phyloP scores from a whole-genome alignment of 208 protist species.

The Trypanosoma mega region DNA sequence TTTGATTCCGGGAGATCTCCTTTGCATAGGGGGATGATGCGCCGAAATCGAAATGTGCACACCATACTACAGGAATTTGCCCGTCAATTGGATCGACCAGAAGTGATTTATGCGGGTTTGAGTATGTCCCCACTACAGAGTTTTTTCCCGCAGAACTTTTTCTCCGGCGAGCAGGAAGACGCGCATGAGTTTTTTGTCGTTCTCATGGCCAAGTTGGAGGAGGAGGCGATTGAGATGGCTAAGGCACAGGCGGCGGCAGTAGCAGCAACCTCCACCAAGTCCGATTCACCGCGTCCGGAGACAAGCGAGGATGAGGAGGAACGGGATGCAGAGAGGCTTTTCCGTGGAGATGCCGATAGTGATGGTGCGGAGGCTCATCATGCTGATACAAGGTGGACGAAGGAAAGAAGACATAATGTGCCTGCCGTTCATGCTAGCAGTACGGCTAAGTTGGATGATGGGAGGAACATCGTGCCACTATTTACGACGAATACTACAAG shows the following conservation, averaged over 20 bases:
- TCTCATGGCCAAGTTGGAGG: constrained; percentile 60
- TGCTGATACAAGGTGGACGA: too few species aligned
- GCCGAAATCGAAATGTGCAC: background rate
- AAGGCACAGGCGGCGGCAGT: constrained; percentile 3
- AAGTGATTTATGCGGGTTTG: constrained; percentile 24
- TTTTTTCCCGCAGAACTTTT: constrained; percentile 54
- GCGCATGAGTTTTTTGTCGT: constrained; percentile 80
- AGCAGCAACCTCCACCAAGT: constrained; percentile 9
- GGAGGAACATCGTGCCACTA: too few species aligned
- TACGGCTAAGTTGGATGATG: too few species aligned
- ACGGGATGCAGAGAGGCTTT: background rate
- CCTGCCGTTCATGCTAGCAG: too few species aligned
- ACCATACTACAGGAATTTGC: constrained; percentile 5
- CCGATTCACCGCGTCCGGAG: too few species aligned
- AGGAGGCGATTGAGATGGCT: constrained; percentile 44
- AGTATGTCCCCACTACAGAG: constrained; percentile 28
- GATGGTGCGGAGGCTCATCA: too few species aligned
- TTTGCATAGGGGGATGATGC: background rate
- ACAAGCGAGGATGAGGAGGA: constrained; percentile 3
- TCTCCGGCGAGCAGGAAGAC: constrained; percentile 77
- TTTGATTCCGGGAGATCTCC: too few species aligned
- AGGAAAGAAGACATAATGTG: too few species aligned
- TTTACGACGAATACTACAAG: too few species aligned
- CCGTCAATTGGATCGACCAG: constrained; percentile 7
- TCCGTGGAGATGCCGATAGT: too few species aligned